Base-by-base conservation (phyloP, 192 early-diverging fungal species). In the Coemansia sp. region DNA sequence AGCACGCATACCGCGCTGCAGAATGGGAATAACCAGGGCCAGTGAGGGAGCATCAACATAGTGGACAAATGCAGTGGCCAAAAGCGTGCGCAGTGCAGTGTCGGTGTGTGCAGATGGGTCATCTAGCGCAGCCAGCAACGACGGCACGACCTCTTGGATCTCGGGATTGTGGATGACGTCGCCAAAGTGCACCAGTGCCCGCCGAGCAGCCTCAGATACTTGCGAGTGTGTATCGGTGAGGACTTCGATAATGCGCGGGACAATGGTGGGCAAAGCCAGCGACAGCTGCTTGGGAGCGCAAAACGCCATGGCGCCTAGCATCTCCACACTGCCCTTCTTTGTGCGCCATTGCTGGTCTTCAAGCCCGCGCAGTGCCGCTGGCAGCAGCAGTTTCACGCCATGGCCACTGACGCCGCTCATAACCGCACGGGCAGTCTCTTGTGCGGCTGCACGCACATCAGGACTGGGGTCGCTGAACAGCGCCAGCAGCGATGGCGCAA, bases 111-210 rank as follows among this genome's bases (percentile, higher is more conserved):
- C 64, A 50, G 94, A 90, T 20, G 97, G 97, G 67, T 98, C 90
- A 54, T 82, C 82, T 20, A 99, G 83, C 3, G 94, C 94, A 13
- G 82, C 80, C 61, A 99, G 68, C 52, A 99, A 70, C 54, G 80
- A 68, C 4, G 95, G 96, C 15, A 97, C 94, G 49, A 99, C 70
- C 15, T 70, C 80, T 67, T 96, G 92, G 63, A 99, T 94, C 75
- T 99, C 97, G 10, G 97, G 97, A 57, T 98, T 99, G 55, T 89
- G 91, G 68, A 99, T 99, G 23, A 99, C 94, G 36, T 91, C 84
- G 45, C 96, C 97, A 56, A 99, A 98, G 30, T 80, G 78, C 51
- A 84, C 81, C 56, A 99, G 78, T 0, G 97, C 89, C 15, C 85
- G 78, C 45, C 89, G 87, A 1, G 94, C 94, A 15, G 96, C 81